Evolutionary conservation across 805 yeast species (phyloP).

Genomic region (Myxozyma vanderwaltii): DNA sequence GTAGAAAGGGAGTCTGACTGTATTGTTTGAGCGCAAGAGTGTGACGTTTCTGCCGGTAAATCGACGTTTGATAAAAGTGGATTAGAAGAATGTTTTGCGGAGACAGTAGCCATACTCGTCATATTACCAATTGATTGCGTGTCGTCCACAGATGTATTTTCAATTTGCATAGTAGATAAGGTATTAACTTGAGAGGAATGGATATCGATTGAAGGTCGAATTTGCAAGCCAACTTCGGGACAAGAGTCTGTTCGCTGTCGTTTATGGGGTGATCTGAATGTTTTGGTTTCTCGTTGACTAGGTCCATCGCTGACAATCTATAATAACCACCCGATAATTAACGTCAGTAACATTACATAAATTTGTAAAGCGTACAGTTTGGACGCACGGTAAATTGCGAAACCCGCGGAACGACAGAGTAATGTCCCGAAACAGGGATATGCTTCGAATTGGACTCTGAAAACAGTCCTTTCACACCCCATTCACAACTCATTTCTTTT

Average conservation of each 20-base stretch:
- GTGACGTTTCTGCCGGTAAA: not conserved
- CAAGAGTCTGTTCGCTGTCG: not conserved
- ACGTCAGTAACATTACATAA: no score
- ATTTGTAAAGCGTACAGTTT: not conserved
- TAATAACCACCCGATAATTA: not conserved
- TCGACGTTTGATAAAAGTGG: not conserved
- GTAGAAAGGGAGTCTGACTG: not conserved
- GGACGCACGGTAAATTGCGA: slow-evolving; percentile 3
- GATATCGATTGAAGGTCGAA: no score
- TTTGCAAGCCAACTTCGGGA: no score
- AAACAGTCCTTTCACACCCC: slow-evolving; percentile 12
- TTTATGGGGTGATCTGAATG: not conserved
- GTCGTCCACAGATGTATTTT: no score
- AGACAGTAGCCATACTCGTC: not conserved
- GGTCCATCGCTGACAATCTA: slow-evolving; percentile 22
- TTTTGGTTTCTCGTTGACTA: not conserved
- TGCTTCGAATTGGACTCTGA: slow-evolving; percentile 12
- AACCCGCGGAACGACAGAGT: slow-evolving; percentile 14
- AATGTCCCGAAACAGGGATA: slow-evolving; percentile 7
- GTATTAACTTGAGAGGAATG: no score
- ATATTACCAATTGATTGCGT: not conserved
- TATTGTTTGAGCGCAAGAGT: not conserved
- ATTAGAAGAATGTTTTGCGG: not conserved
- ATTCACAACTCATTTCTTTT: slow-evolving; percentile 10
- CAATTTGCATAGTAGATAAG: no score